A percentile compares a stretch with the other conserved stretches of the same genome.
Conservation (phyloP, 2,329 filamentous ascomycete genomes). For the Moelleriella libera region DNA sequence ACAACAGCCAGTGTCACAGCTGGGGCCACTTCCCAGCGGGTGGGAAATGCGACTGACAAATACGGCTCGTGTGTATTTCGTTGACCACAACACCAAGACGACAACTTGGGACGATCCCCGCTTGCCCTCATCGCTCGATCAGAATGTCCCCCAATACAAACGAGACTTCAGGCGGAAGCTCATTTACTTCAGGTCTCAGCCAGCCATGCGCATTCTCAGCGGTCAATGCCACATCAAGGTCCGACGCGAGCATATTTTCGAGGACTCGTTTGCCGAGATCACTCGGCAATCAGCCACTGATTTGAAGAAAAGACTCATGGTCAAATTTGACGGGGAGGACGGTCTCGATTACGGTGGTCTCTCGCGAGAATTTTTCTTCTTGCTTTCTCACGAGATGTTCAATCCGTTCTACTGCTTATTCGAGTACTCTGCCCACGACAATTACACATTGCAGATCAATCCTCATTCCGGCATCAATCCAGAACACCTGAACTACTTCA, state of each 20-base stretch:
- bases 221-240: constrained; percentile 99
- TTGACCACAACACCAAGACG: constrained; percentile 98
- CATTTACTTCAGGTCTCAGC: constrained; percentile 98
- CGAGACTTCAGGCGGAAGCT: constrained; percentile 95
- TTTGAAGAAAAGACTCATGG: constrained; percentile 97
- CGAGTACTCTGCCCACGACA: constrained; percentile 98
- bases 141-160: constrained; percentile 99
- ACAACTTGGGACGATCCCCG: constrained; percentile 98
- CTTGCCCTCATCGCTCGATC: constrained; percentile 86
- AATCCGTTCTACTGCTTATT: constrained; percentile 99
- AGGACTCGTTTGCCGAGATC: constrained; percentile 97
- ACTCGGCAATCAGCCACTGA: constrained; percentile 92
- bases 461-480: constrained; percentile 98
- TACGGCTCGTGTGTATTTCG: constrained; percentile 94
- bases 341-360: constrained; percentile 95
- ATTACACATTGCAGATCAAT: constrained; percentile 99
- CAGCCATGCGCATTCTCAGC: constrained; percentile 84
- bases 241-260: constrained; percentile 89
- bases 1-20: constrained; percentile 92
- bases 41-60: constrained; percentile 99
- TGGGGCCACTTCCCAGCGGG: constrained; percentile 86
- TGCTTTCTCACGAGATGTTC: constrained; percentile 99
- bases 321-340: constrained; percentile 98
- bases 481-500: constrained; percentile 99
- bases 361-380: constrained; percentile 97